Evolutionary conservation across 129 eudicot species (phyloP).

Genomic region (Helichrysum umbraculigerum): DNA sequence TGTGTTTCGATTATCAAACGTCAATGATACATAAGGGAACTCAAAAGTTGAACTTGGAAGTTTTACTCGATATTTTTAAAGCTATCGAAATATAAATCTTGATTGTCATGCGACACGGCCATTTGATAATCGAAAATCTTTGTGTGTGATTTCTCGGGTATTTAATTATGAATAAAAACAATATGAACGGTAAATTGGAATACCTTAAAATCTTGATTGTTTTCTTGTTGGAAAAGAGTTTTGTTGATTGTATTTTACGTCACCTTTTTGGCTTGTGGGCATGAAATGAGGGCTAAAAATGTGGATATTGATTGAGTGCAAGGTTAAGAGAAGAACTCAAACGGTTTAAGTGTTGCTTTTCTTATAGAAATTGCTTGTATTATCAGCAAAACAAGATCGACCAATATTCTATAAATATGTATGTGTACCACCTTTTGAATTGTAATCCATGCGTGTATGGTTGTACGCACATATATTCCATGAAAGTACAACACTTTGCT

Average conservation of each 20-base stretch:
- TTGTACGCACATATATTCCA: slow-evolving; percentile 17
- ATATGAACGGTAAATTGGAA: neutral
- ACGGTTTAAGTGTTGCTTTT: slow-evolving; percentile 43
- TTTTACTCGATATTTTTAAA: neutral
- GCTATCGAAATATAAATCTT: neutral
- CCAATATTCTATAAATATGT: neutral
- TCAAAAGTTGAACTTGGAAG: neutral
- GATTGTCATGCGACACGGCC: neutral
- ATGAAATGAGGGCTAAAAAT: slow-evolving; percentile 31
- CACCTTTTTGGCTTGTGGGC: slow-evolving; percentile 27
- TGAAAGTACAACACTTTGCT: neutral
- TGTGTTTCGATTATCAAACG: neutral
- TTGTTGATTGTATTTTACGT: slow-evolving; percentile 33
- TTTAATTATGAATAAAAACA: neutral
- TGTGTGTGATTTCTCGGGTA: neutral
- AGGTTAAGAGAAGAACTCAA: slow-evolving; percentile 37
- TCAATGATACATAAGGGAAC: neutral
- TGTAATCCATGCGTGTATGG: slow-evolving; percentile 17
- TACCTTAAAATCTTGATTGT: slow-evolving; percentile 15
- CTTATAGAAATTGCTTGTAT: slow-evolving; percentile 46
- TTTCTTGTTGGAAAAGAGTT: slow-evolving; percentile 19
- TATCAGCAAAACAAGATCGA: slow-evolving; percentile 28
- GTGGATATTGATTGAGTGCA: slow-evolving; percentile 35
- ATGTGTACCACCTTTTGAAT: slow-evolving; percentile 5
- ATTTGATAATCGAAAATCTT: neutral